Evolutionary conservation across 2,329 filamentous ascomycete genomes (phyloP).

Genomic region (Amphichorda felina): DNA sequence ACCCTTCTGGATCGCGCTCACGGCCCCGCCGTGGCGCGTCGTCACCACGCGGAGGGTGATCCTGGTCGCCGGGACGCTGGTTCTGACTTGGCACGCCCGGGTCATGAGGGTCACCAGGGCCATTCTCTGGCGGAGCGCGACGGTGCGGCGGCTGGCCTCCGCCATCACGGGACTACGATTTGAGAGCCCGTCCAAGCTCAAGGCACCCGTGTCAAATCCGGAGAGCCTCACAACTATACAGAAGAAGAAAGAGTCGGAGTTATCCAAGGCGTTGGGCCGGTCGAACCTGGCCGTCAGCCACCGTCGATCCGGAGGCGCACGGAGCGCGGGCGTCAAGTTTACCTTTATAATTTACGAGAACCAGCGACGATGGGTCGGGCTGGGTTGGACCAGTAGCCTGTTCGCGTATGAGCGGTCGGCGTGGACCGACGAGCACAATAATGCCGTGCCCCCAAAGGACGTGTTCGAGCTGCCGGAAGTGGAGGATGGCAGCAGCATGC

Average conservation of each 20-base stretch:
- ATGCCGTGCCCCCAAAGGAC: conserved; percentile 63
- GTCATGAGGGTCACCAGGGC: conserved; percentile 75
- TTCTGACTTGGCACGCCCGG: conserved; percentile 85
- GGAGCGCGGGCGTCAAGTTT: conserved; percentile 76
- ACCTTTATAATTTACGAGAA: conserved; percentile 97
- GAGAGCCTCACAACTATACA: background rate
- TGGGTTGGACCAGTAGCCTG: conserved; percentile 88
- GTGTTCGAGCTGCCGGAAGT: conserved; percentile 51
- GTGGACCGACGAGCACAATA: conserved; percentile 96
- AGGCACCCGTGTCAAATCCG: conserved; percentile 8
- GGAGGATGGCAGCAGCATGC: conserved; percentile 44
- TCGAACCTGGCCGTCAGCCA: conserved; percentile 14
- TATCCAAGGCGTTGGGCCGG: conserved; percentile 26
- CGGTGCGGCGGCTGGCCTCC: conserved; percentile 55
- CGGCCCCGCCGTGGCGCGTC: conserved; percentile 70
- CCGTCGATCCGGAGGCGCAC: conserved; percentile 20
- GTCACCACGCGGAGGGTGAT: conserved; percentile 79
- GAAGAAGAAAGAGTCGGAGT: conserved; percentile 24
- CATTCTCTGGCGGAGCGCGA: conserved; percentile 79
- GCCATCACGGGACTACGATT: conserved; percentile 75
- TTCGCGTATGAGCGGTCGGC: conserved; percentile 81
- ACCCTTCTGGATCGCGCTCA: conserved; percentile 76
- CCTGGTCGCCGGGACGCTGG: conserved; percentile 74
- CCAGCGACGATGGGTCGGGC: conserved; percentile 84
- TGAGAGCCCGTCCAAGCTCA: conserved; percentile 30